A percentile compares a stretch with the other conserved stretches of the same genome.
Conservation (phyloP, 2,329 filamentous ascomycete species). For the Cercospora brassicicola region DNA sequence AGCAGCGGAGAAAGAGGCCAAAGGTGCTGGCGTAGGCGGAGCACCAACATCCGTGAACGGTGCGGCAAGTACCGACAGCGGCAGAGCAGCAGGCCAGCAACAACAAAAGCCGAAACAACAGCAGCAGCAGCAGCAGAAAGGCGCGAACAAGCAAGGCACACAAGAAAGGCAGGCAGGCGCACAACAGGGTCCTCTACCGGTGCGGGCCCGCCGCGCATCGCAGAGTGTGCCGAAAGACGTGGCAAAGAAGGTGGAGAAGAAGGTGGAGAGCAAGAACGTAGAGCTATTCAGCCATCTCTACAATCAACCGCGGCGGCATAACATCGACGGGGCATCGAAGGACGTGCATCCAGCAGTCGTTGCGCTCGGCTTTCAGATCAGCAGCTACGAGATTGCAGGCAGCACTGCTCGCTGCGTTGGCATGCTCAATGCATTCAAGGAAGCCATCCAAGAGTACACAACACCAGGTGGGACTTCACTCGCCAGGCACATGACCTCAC, state of each 20-base stretch:
- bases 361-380: conserved; percentile 84
- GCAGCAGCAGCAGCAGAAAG: conserved; percentile 38
- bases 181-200: conserved; percentile 34
- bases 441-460: conserved; percentile 91
- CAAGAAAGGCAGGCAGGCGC: conserved; percentile 32
- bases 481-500: conserved; percentile 84
- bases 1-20: conserved; percentile 50
- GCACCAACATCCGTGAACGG: conserved; percentile 15
- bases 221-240: conserved; percentile 45
- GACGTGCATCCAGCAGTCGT: conserved; percentile 84
- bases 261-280: conserved; percentile 61
- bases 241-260: conserved; percentile 50
- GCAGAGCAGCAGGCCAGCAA: conserved; percentile 15
- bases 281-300: conserved; percentile 70
- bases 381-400: conserved; percentile 81
- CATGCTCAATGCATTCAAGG: conserved; percentile 83
- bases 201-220: conserved; percentile 27
- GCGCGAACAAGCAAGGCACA: conserved; percentile 35
- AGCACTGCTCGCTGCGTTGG: conserved; percentile 85
- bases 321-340: conserved; percentile 61
- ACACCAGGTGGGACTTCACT: conserved; percentile 83
- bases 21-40: conserved; percentile 19
- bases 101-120: conserved; percentile 27
- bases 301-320: conserved; percentile 68
- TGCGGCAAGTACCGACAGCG: conserved; percentile 22